Base-by-base conservation (phyloP, 257 asterid species). In the Verbena officinalis region DNA sequence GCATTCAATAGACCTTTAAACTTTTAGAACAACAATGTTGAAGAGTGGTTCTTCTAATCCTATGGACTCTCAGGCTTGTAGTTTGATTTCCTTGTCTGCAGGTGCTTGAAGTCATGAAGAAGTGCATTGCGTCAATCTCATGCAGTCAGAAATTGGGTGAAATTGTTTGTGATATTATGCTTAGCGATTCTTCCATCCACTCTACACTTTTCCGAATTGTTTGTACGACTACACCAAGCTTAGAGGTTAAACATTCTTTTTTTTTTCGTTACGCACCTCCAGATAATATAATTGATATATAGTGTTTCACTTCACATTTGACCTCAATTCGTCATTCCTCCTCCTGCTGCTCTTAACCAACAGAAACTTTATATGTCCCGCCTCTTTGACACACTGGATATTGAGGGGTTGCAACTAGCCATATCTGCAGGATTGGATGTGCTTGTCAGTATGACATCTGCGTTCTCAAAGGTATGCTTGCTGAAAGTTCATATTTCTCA, bases 41-140 rank as follows among this genome's bases (percentile, higher is more conserved):
- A 55, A 23, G 60, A 53, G 30, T 24, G 24, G 23, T 64, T 61
- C 27, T 51, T 44, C 51, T 43, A 45, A 45, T 56, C 43, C 55
- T 7, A 38, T 27, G 56, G 45, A 14, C 22, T 16, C 56, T 39
- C 60, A 48, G 39, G 60, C 53, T 49, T 39, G 17, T 51, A 31
- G 62, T 53, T 39, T 67, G 62, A 30, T 72, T 59, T 55, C 44
- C 59, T 71, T 70, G 21, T 55, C 55, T 56, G 5, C 67, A 93
- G 99, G 97, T 82, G 67, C 91, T 93, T 71, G 92, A 87, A 71
- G 94, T 90, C 58, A 67, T 90, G 73, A 90, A 79, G 85, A 83
- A 82, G 75, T 84, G 96, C 76, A 78, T 83, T 57, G 75, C 57
- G 59, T 67, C 83, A 17, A 61, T 77, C 65, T 71, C 95, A 22